phyloP scores from a whole-genome alignment of 768 basidiomycete species.

The Cystofilobasidium bisporidii region DNA sequence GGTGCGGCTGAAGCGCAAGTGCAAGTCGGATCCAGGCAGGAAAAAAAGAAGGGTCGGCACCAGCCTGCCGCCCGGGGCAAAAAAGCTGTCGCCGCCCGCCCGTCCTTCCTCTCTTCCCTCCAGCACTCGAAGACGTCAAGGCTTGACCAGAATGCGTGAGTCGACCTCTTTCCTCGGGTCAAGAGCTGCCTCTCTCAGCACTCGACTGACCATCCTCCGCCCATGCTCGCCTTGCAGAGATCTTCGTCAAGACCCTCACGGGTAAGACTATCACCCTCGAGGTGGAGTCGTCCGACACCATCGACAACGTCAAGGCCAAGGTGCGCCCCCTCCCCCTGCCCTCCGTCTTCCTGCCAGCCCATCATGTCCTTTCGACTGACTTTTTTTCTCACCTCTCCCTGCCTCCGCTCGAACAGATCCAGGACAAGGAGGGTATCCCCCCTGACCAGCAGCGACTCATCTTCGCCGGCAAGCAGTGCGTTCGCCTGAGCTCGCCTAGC shows the following conservation, averaged over 20 bases:
- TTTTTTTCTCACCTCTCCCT: too few relatives aligned
- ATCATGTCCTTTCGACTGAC: background rate
- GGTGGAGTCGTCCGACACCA: conserved; percentile 29
- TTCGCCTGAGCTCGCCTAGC: too few relatives aligned
- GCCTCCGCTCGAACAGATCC: conserved; percentile 34
- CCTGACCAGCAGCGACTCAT: conserved; percentile 47
- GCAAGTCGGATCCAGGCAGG: background rate
- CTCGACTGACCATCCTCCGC: too few relatives aligned
- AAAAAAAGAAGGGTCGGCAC: background rate
- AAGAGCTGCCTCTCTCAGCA: too few relatives aligned
- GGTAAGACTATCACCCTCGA: conserved; percentile 93
- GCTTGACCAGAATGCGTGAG: background rate
- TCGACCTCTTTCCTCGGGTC: too few relatives aligned
- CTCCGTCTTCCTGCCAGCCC: background rate
- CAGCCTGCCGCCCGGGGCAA: background rate
- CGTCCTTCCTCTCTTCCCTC: background rate
- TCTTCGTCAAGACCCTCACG: conserved; percentile 54
- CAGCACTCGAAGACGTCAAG: conserved; percentile 5
- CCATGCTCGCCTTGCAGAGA: conserved; percentile 4
- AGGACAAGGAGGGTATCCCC: conserved; percentile 44
- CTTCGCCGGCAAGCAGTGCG: conserved; percentile 46
- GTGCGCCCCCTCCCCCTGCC: conserved; percentile 1
- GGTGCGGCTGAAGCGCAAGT: background rate
- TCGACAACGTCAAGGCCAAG: conserved; percentile 31
- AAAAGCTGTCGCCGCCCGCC: background rate